phyloP scores from a whole-genome alignment of 768 basidiomycete genomes.

The Sporobolomyces roseus region DNA sequence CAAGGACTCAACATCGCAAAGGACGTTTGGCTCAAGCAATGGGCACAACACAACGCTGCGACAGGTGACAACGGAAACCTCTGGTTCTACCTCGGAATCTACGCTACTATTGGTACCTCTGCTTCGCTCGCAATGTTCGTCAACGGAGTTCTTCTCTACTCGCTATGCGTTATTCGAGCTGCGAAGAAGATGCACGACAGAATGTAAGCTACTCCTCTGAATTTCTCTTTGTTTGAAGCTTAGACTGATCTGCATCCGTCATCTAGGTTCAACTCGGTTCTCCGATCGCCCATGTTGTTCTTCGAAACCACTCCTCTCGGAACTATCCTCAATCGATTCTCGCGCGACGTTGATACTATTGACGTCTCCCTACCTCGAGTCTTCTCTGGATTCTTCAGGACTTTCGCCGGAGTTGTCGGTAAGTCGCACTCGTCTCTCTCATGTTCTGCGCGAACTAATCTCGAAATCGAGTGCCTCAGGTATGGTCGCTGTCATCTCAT shows the following conservation, averaged over 20 bases:
- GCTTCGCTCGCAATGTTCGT: conserved; percentile 35
- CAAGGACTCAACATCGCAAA: conserved; percentile 48
- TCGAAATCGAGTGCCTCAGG: not conserved
- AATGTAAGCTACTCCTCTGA: conserved; percentile 24
- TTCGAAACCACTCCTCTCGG: conserved; percentile 87
- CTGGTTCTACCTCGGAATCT: conserved; percentile 37
- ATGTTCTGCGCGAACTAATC: not conserved
- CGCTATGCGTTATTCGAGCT: conserved; percentile 42
- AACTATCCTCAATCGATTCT: conserved; percentile 83
- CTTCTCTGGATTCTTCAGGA: conserved; percentile 67
- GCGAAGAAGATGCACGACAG: conserved; percentile 42
- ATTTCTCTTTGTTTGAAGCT: not conserved
- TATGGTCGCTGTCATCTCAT: conserved; percentile 45
- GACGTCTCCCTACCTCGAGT: conserved; percentile 78
- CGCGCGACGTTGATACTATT: conserved; percentile 64
- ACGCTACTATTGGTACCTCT: conserved; percentile 22
- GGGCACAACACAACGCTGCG: conserved; percentile 37
- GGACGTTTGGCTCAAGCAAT: conserved; percentile 45
- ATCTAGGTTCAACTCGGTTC: conserved; percentile 59
- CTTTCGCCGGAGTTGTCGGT: conserved; percentile 42
- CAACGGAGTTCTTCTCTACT: conserved; percentile 44
- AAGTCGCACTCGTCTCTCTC: not conserved
- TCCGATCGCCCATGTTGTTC: conserved; percentile 65
- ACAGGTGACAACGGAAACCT: conserved; percentile 38
- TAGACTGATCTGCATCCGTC: conserved; percentile 6